These are phyloP conservation scores for Pelargonium nanum DNA, from an alignment of 345 rosid species.

Conservation along the genomic window DNA sequence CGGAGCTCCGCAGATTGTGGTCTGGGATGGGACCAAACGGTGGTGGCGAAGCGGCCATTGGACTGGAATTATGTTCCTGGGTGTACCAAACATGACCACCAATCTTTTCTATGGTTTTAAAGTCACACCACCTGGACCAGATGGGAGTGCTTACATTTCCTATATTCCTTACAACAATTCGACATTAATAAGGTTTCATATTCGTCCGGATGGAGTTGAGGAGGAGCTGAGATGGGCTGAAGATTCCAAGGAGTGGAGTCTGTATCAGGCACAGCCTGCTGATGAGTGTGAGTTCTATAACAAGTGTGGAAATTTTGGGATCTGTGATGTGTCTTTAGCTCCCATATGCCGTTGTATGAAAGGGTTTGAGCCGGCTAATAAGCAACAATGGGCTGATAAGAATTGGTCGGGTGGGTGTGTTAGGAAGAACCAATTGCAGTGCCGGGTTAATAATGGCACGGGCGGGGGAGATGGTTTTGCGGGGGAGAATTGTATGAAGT, in stretches of 20 bases:
- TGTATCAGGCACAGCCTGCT: constrained; percentile 36
- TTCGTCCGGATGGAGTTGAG: constrained; percentile 40
- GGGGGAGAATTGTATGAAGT: constrained; percentile 14
- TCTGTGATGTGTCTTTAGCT: constrained; percentile 24
- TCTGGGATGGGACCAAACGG: constrained; percentile 43
- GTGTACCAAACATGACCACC: constrained; percentile 41
- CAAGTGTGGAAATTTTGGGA: constrained; percentile 57
- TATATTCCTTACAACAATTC: constrained; percentile 32
- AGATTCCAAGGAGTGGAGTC: constrained; percentile 26
- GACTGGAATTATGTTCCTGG: constrained; percentile 45
- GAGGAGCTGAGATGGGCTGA: constrained; percentile 47
- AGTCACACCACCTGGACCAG: constrained; percentile 20
- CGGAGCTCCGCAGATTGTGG: constrained; percentile 62
- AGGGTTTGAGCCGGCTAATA: constrained; percentile 33
- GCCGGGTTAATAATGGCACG: constrained; percentile 14
- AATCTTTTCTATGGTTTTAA: constrained; percentile 45
- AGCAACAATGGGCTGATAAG: constrained; percentile 20
- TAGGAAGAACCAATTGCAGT: constrained; percentile 20
- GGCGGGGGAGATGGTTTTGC: constrained; percentile 23
- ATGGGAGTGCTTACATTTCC: constrained; percentile 43
- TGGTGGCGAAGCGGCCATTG: constrained; percentile 83
- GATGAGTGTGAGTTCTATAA: constrained; percentile 59
- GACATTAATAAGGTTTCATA: constrained; percentile 37
- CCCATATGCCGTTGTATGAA: constrained; percentile 42
- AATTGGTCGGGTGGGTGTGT: constrained; percentile 37